Evolutionary conservation across 75 land plant species (phyloP).

Genomic region (Larix kaempferi): DNA sequence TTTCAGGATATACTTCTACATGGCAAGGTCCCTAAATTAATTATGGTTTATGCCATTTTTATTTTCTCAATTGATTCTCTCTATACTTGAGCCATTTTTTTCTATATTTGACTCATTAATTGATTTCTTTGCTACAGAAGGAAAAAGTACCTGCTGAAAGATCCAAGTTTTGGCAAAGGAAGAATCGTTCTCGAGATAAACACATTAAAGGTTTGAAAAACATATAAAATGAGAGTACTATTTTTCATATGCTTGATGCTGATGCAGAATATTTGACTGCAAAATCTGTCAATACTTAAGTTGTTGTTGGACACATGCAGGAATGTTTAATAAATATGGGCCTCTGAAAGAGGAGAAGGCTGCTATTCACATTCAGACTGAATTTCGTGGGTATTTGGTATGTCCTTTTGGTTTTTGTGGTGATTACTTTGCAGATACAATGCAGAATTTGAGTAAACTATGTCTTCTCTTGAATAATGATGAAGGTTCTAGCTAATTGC

Average conservation of each 20-base stretch:
- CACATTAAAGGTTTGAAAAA: constrained; percentile 11
- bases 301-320: not conserved
- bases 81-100: too few species aligned
- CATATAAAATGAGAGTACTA: not conserved
- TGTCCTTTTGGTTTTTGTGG: not conserved
- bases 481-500: not conserved
- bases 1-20: too few species aligned
- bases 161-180: constrained; percentile 10
- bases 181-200: constrained; percentile 9
- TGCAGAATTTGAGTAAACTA: not conserved
- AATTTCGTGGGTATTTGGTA: constrained; percentile 11
- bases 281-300: not conserved
- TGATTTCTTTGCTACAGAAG: not conserved
- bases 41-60: too few species aligned
- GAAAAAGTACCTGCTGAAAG: constrained; percentile 1
- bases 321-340: constrained; percentile 6
- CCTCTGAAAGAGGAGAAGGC: constrained; percentile 13
- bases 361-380: constrained; percentile 9
- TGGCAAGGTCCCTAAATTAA: too few species aligned
- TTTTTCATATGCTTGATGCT: not conserved
- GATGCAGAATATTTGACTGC: not conserved
- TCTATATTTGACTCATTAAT: too few species aligned
- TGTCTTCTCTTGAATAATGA: not conserved
- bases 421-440: not conserved
- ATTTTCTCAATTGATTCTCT: too few species aligned